Evolutionary conservation across 768 basidiomycete species (phyloP).

Genomic region (Lactarius sp.): DNA sequence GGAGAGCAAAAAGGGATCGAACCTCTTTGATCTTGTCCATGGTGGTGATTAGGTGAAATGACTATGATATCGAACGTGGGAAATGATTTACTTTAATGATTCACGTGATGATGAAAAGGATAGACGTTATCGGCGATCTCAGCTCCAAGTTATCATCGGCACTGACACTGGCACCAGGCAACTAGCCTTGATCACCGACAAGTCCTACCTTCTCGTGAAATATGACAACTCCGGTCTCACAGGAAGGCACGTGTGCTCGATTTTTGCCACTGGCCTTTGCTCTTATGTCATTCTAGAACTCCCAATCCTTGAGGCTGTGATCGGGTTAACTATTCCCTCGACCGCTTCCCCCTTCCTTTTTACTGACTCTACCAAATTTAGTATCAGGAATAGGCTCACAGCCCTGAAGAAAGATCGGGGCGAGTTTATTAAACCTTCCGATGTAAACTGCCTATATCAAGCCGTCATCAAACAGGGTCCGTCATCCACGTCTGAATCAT

Average conservation of each 20-base stretch:
- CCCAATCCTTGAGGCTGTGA: conserved; percentile 90
- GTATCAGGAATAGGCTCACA: conserved; percentile 92
- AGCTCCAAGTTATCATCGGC: background rate
- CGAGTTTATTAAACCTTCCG: conserved; percentile 88
- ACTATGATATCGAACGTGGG: conserved; percentile 13
- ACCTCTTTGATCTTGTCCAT: conserved; percentile 52
- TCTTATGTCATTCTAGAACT: conserved; percentile 54
- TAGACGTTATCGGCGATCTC: background rate
- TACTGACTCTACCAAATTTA: conserved; percentile 31
- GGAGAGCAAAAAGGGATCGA: background rate
- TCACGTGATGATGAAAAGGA: conserved; percentile 15
- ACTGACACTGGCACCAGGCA: background rate
- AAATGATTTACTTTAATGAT: conserved; percentile 2
- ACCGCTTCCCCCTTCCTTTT: conserved; percentile 8
- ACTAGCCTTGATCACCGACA: background rate
- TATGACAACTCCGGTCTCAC: conserved; percentile 67
- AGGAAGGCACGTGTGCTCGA: conserved; percentile 56
- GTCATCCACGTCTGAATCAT: conserved; percentile 25
- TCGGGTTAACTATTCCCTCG: conserved; percentile 55
- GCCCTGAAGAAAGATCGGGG: conserved; percentile 91
- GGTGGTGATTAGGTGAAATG: conserved; percentile 10
- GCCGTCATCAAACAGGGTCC: conserved; percentile 89
- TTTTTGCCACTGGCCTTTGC: conserved; percentile 27
- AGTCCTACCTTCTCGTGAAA: conserved; percentile 5
- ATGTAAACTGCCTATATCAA: conserved; percentile 91